Conservation (phyloP, 208 protist genomes). For the Leptomonas pyrrhocoris region DNA sequence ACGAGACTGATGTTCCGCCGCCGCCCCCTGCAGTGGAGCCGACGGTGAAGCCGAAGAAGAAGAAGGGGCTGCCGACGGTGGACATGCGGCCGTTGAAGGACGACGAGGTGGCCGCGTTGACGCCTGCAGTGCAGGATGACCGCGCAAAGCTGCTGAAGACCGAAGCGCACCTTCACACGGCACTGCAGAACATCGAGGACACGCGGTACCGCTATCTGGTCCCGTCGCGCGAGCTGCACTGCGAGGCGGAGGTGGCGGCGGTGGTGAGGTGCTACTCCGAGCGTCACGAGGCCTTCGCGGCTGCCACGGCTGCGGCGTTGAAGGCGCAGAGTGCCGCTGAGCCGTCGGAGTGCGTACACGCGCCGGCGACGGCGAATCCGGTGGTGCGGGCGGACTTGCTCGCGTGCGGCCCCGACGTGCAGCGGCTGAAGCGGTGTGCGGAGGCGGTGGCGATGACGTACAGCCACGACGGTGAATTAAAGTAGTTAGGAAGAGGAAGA, state of each 20-base stretch:
- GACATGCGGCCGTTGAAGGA: slow-evolving; percentile 48
- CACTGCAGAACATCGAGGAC: slow-evolving; percentile 75
- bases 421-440: slow-evolving; percentile 46
- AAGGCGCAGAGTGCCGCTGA: slow-evolving; percentile 1
- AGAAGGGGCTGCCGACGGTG: slow-evolving; percentile 53
- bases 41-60: slow-evolving; percentile 32
- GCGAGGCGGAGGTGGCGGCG: slow-evolving; percentile 58
- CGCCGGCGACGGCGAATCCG: slow-evolving; percentile 3
- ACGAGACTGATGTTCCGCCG: slow-evolving; percentile 7
- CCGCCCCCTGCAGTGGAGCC: slow-evolving; percentile 6
- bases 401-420: slow-evolving; percentile 54
- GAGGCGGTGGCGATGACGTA: slow-evolving; percentile 48
- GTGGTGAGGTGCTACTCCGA: slow-evolving; percentile 73
- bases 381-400: slow-evolving; percentile 46
- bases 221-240: slow-evolving; percentile 54
- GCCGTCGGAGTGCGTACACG: neutral
- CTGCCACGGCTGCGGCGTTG: slow-evolving; percentile 5
- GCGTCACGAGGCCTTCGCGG: slow-evolving; percentile 36
- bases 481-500: slow-evolving; percentile 17
- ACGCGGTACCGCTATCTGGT: slow-evolving; percentile 75
- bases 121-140: slow-evolving; percentile 52
- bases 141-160: slow-evolving; percentile 63
- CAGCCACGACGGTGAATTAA: slow-evolving; percentile 29
- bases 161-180: slow-evolving; percentile 63
- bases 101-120: slow-evolving; percentile 40